phyloP scores from a whole-genome alignment of 768 basidiomycete genomes.

The Auriscalpium vulgare region DNA sequence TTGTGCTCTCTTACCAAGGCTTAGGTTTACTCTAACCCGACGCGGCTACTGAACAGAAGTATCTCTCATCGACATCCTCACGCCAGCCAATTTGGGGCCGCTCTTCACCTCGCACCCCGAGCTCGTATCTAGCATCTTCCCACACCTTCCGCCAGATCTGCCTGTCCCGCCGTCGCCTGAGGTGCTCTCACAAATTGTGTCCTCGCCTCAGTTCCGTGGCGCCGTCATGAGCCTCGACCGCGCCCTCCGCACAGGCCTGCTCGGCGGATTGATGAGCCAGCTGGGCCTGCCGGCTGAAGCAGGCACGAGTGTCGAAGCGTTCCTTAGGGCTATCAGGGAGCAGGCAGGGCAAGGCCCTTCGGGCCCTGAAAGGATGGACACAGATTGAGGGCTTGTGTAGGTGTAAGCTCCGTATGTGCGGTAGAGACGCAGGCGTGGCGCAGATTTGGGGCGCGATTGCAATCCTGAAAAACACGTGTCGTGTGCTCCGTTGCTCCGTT shows the following conservation, averaged over 20 bases:
- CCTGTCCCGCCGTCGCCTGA: conserved; percentile 62
- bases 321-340: conserved; percentile 73
- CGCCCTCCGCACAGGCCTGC: conserved; percentile 73
- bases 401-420: background rate
- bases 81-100: conserved; percentile 62
- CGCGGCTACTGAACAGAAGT: conserved; percentile 34
- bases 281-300: conserved; percentile 84
- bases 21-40: conserved; percentile 3
- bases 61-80: conserved; percentile 68
- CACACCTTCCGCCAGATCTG: conserved; percentile 76
- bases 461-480: background rate
- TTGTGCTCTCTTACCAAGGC: conserved; percentile 4
- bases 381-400: conserved; percentile 38
- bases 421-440: background rate
- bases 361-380: conserved; percentile 65
- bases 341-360: conserved; percentile 50
- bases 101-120: conserved; percentile 65
- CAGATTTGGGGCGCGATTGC: too few species aligned
- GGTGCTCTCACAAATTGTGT: conserved; percentile 64
- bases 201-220: conserved; percentile 76
- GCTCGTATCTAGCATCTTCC: conserved; percentile 63
- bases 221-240: conserved; percentile 78
- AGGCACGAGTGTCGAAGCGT: conserved; percentile 67
- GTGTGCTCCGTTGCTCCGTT: background rate
- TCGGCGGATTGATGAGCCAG: conserved; percentile 66